Percentiles rank a stretch among this genome's conserved stretches.
Conservation (phyloP, 176 grass and related monocot species). For the Phoenix dactylifera region DNA sequence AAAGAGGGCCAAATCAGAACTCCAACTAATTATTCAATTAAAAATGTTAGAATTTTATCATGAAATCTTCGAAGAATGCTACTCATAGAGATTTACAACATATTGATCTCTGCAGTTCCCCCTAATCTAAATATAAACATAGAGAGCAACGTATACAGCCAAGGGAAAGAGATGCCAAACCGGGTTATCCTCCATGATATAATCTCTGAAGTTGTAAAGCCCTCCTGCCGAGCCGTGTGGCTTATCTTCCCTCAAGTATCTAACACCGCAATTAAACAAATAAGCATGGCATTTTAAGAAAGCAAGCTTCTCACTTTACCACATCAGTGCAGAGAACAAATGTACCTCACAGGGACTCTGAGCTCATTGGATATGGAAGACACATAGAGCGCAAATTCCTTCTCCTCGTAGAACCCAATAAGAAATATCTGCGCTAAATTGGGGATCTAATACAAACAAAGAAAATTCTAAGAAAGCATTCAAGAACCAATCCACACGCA, state of each 20-base stretch:
- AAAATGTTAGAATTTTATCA: no score
- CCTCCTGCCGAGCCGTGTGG: conserved; percentile 94
- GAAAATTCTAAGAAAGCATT: not conserved
- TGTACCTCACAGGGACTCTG: conserved; percentile 80
- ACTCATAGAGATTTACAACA: no score
- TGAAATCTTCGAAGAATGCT: no score
- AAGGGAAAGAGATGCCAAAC: conserved; percentile 29
- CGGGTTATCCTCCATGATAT: conserved; percentile 88
- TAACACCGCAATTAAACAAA: conserved; percentile 21
- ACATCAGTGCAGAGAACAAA: conserved; percentile 2
- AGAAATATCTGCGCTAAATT: conserved; percentile 98
- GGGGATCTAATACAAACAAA: conserved; percentile 55
- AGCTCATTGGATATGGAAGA: conserved; percentile 96
- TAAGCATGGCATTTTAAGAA: not conserved
- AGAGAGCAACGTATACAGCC: not conserved
- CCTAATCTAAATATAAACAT: no score
- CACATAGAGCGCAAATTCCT: conserved; percentile 90
- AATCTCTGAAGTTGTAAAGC: conserved; percentile 90
- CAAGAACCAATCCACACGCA: not conserved
- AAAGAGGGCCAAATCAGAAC: conserved; percentile 1
- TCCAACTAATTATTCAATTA: no score
- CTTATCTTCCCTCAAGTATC: conserved; percentile 94
- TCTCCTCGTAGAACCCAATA: conserved; percentile 91
- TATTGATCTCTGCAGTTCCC: no score
- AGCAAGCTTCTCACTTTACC: not conserved